A percentile compares a stretch with the other conserved stretches of the same genome.
Conservation (phyloP, 805 yeast genomes). For the Yarrowia sp. region DNA sequence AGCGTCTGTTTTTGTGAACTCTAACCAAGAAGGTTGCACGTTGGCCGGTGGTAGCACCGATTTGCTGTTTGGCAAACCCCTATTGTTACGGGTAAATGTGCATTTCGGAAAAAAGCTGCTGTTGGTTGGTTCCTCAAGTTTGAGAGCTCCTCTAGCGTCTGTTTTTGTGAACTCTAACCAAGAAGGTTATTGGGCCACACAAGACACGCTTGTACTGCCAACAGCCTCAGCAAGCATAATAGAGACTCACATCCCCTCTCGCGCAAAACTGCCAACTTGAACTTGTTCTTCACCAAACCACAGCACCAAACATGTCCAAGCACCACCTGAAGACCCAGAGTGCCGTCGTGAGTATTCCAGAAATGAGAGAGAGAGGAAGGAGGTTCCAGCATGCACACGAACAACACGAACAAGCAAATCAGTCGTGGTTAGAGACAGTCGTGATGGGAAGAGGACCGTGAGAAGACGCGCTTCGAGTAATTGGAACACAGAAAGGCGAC, state of each 20-base stretch:
- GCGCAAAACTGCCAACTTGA: not conserved
- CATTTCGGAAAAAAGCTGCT: constrained; percentile 3
- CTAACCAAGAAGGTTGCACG: constrained; percentile 10
- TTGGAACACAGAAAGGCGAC: too few relatives aligned
- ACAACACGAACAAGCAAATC: not conserved
- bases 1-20: not conserved
- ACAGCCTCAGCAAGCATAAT: constrained; percentile 6
- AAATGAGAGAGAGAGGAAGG: too few relatives aligned
- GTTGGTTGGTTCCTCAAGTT: not conserved
- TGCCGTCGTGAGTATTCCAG: constrained; percentile 60
- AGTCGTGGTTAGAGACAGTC: too few relatives aligned
- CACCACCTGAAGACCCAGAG: constrained; percentile 76
- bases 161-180: not conserved
- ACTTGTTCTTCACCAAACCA: not conserved
- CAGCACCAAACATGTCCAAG: constrained; percentile 49
- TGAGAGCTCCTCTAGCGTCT: not conserved
- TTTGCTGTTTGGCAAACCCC: not conserved
- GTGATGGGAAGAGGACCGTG: too few relatives aligned
- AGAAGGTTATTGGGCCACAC: not conserved
- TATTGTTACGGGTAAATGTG: constrained; percentile 3
- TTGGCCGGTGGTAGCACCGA: not conserved
- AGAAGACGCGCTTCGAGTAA: too few relatives aligned
- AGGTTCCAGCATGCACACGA: not conserved
- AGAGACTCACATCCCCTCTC: constrained; percentile 19
- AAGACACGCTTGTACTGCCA: not conserved